Evolutionary conservation across 306 rosid genomes (phyloP), one percentile per base, ranked within the genome.

Genomic region (Cucumis cinereus): DNA sequence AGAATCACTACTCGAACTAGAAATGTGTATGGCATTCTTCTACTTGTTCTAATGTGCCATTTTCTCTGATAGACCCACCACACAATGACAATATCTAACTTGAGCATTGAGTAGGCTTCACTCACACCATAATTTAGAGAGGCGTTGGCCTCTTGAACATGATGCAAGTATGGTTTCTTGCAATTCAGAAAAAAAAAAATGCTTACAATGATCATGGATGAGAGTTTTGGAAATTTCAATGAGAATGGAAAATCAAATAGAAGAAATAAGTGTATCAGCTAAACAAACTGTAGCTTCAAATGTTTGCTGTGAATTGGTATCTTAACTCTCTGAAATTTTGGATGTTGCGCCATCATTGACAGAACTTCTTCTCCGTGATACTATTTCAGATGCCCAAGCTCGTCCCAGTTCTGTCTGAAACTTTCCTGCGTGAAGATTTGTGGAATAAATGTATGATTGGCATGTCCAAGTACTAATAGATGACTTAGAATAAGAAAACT

Each of bases 321-420:
- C 24, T 71, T 71, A 71, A 49, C 49, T 71, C 43, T 17, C 76
- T 71, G 41, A 17, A 49, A 19, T 12, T 2, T 43, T 71, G 7
- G 59, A 10, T 16, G 76, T 26, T 16, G 24, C 5, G 17, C 59
- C 60, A 17, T 71, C 36, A 16, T 15, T 2, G 17, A 16, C 26
- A 17, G 24, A 58, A 43, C 62, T 86, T 85, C 86, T 83, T 61
- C 93, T 87, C 82, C 97, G 86, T 22, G 96, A 91, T 76, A 75
- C 88, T 35, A 93, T 83, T 87, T 93, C 98, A 22, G 82, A 77
- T 16, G 98, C 98, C 98, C 97, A 93, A 17, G 98, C 89, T 84
- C 88, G 91, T 79, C 97, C 98, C 36, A 79, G 45, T 74, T 93
- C 96, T 47, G 98, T 91, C 86, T 91, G 92, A 78, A 93, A 93